Conservation (phyloP, 164 flowering plant species). For the Magnolia kwangsiensis region DNA sequence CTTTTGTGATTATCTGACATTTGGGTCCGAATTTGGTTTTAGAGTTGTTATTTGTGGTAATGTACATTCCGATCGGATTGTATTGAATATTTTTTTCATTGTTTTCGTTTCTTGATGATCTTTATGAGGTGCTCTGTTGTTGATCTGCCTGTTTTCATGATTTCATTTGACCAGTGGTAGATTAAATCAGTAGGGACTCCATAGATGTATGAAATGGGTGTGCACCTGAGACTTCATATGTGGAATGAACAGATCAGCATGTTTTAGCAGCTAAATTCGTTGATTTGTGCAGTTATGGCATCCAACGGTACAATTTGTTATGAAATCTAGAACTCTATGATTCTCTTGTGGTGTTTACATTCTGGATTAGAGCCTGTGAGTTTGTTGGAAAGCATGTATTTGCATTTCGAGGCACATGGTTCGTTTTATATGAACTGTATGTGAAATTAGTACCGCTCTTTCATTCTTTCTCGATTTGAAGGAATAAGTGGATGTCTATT, state of each 20-base stretch:
- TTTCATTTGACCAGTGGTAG: background rate
- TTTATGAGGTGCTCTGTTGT: background rate
- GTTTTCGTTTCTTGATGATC: slow-evolving; percentile 7
- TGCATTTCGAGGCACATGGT: background rate
- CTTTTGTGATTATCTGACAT: background rate
- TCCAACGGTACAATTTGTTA: background rate
- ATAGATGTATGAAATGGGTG: background rate
- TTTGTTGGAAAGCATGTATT: background rate
- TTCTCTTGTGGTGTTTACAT: background rate
- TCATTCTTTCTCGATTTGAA: background rate
- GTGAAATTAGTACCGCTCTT: background rate
- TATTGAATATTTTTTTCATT: background rate
- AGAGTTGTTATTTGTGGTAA: background rate
- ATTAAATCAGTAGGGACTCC: too few species aligned
- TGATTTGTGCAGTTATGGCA: background rate
- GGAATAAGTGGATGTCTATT: background rate
- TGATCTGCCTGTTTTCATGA: background rate
- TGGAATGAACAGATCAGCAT: background rate
- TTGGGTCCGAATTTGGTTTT: background rate
- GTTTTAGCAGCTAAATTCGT: background rate
- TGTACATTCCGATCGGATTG: background rate
- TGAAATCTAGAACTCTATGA: background rate
- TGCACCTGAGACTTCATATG: background rate
- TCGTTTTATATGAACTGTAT: background rate
- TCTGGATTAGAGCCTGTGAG: background rate